These are phyloP conservation scores for Wickerhamomyces ciferrii DNA, from an alignment of 805 yeast genomes.

Conservation along the genomic window DNA sequence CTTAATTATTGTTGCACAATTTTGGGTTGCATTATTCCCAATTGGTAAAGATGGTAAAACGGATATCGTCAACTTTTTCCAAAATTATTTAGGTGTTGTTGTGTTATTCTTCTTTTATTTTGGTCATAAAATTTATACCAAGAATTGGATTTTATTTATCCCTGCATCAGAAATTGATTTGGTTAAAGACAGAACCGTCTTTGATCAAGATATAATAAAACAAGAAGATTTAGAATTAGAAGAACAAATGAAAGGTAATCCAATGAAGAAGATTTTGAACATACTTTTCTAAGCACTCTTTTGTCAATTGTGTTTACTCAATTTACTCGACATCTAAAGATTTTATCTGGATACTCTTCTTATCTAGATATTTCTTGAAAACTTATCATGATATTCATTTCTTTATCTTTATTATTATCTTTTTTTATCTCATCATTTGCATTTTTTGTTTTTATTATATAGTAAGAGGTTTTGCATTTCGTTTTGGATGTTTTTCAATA, in stretches of 20 bases:
- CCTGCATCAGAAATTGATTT: conserved; percentile 47
- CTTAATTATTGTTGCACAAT: conserved; percentile 49
- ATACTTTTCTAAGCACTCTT: not conserved
- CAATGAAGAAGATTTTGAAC: not conserved
- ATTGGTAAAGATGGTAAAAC: conserved; percentile 34
- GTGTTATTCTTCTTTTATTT: conserved; percentile 39
- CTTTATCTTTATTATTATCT: not conserved
- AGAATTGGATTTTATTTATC: conserved; percentile 27
- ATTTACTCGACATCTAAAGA: not conserved
- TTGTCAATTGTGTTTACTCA: not conserved
- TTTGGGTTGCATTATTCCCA: conserved; percentile 63
- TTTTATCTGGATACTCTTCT: too few relatives aligned
- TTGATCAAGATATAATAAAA: conserved; percentile 39
- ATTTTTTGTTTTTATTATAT: not conserved
- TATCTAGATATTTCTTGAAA: too few relatives aligned
- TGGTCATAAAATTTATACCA: conserved; percentile 38
- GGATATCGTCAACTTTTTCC: conserved; percentile 38
- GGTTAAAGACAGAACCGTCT: conserved; percentile 47
- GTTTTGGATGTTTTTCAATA: not conserved
- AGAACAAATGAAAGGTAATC: conserved; percentile 16
- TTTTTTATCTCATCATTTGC: not conserved
- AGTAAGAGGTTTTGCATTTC: not conserved
- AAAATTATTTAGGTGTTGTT: conserved; percentile 44
- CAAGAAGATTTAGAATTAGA: conserved; percentile 28
- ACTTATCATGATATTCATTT: not conserved